Evolutionary conservation across 2,329 filamentous ascomycete genomes (phyloP), one percentile per base, ranked within the genome.

Genomic region (Phyllosticta ampelicida): DNA sequence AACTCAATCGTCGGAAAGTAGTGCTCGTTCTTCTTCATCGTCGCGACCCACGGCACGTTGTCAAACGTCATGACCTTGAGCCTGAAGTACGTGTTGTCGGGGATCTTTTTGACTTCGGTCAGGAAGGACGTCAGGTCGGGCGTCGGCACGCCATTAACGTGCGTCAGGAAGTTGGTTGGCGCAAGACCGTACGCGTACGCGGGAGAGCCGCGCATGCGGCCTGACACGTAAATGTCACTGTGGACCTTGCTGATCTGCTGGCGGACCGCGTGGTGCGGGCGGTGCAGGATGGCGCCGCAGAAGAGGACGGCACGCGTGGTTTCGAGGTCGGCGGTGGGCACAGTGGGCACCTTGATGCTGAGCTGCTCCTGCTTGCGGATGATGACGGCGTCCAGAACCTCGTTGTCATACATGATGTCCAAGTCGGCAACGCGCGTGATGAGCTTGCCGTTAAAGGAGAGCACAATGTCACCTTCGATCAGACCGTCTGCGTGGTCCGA

Each of bases 11-110:
- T 86, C 2, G 83, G 82, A 74, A 86, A 86, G 71, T 99, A 99
- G 73, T 99, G 94, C 70, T 99, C 92, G 66, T 96, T 96, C 82
- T 97, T 97, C 84, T 99, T 99, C 89, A 99, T 96, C 9, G 94
- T 99, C 48, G 95, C 89, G n/a, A 99, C 90, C 90, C 94, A 99
- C 3, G 92, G 92, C 9, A 99, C 90, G 67, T 95, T 95, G 72
- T 99, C 94, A 68, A 99, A 99, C 0, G 94, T 97, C 71, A 97
- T 90, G n/a, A 94, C 90, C 71, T 92, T 91, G 56, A 99, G 80
- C 18, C 94, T 86, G 84, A 99, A 99, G 74, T 99, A 99, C 1
- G 90, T 96, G 68, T 99, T 99, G 66, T 99, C 90, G 0, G 89
- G 88, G 65, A 99, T 96, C 72, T 87, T 86, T 65, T 86, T 83